These are phyloP conservation scores for Aquilaria malaccensis DNA, from an alignment of 345 rosid genomes.

Conservation along the genomic window DNA sequence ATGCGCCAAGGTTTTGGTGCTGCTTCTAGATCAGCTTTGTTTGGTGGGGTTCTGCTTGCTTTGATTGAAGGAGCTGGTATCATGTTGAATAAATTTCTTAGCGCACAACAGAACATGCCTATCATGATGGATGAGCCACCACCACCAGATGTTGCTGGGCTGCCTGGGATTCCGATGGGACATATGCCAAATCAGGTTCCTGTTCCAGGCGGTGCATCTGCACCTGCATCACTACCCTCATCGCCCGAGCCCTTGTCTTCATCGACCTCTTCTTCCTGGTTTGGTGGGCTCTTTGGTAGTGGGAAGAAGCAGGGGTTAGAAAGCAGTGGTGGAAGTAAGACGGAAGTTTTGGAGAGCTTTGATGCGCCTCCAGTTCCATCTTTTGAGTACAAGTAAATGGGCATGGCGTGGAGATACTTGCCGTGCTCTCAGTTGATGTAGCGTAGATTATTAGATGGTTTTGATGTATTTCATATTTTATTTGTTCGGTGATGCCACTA, in stretches of 20 bases:
- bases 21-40: constrained; percentile 42
- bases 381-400: constrained; percentile 56
- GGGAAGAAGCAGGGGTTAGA: constrained; percentile 34
- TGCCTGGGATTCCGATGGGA: constrained; percentile 28
- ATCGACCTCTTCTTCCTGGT: constrained; percentile 38
- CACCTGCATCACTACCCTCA: constrained; percentile 4
- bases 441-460: not conserved
- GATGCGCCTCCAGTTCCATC: constrained; percentile 83
- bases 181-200: constrained; percentile 27
- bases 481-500: no score
- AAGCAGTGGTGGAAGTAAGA: constrained; percentile 33
- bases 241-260: constrained; percentile 10
- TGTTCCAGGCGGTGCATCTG: constrained; percentile 11
- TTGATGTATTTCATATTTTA: no score
- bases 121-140: constrained; percentile 40
- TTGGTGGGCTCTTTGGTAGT: constrained; percentile 51
- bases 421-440: no score
- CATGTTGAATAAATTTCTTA: constrained; percentile 53
- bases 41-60: constrained; percentile 54
- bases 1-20: constrained; percentile 52
- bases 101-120: constrained; percentile 37
- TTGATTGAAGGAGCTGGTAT: constrained; percentile 84
- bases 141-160: constrained; percentile 25
- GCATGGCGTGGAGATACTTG: not conserved
- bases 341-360: constrained; percentile 66